Evolutionary conservation across 306 rosid genomes (phyloP), one percentile per base, ranked within the genome.

Genomic region (Astragalus membranaceus): DNA sequence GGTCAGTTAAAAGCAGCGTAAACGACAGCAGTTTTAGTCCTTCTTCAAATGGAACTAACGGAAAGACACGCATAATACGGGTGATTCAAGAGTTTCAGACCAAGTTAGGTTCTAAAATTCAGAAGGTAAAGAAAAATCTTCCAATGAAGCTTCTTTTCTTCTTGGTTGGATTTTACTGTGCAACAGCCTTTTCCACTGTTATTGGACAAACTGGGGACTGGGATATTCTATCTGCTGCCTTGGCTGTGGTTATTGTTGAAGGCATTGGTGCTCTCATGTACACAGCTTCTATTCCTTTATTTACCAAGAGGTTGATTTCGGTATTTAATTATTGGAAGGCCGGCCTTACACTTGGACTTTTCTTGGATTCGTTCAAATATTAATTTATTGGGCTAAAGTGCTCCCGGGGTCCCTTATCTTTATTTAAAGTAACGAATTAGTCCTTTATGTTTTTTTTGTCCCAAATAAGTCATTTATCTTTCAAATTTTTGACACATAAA

Each of bases 201-300:
- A 93, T 93, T 63, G 98, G 98, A 64, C 97, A 93, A 87, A 93
- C 96, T 2, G 98, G 98, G 20, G 97, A 93, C 75, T 93, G 98
- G 98, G 98, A 93, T 81, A 83, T 93, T 79, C 89, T 90, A 50
- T 93, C 97, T 64, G 98, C 98, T 35, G 98, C 81, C 44, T 84
- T 90, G 72, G 96, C 98, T 30, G 97, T 87, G 80, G 79, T 66
- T 77, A 48, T 93, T 67, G 97, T 93, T 59, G 98, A 93, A 77
- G 94, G 84, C 67, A 90, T 93, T 74, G 98, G 98, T 51, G 96
- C 97, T 49, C 96, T 93, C 76, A 93, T 90, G 96, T 93, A 93
- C 30, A 74, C 83, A 29, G 55, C 83, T 55, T 88, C 90, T 78
- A 70, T 85, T 82, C 94, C 97, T 51, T 33, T 87, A 6, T 17